These are phyloP conservation scores for Epichloe sylvatica DNA, from an alignment of 2,329 filamentous ascomycete species.

Conservation along the genomic window DNA sequence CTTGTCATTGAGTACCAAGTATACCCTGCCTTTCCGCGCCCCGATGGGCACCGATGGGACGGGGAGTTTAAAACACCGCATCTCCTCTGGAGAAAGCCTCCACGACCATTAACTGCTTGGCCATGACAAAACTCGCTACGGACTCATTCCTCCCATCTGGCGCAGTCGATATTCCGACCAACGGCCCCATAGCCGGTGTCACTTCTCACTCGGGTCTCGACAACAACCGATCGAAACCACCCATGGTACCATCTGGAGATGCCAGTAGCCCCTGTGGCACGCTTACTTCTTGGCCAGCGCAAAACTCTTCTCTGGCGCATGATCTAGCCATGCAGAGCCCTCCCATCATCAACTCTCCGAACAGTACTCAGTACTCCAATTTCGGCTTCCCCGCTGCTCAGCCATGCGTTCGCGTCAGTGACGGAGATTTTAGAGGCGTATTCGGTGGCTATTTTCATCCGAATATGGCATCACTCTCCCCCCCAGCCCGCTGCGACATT, in stretches of 20 bases:
- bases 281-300: background rate
- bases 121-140: conserved; percentile 27
- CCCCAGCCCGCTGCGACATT: conserved; percentile 4
- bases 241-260: background rate
- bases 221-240: background rate
- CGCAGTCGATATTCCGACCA: conserved; percentile 16
- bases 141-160: conserved; percentile 30
- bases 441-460: background rate
- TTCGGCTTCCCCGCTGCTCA: background rate
- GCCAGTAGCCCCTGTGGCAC: background rate
- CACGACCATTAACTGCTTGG: background rate
- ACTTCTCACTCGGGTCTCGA: conserved; percentile 4
- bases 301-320: background rate
- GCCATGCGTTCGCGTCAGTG: background rate
- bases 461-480: conserved; percentile 5
- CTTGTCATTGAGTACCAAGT: background rate
- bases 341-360: background rate
- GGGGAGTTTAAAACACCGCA: background rate
- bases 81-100: background rate
- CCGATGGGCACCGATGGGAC: background rate
- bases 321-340: background rate
- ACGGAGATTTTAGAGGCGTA: background rate
- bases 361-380: background rate
- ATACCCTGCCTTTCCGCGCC: background rate
- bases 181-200: conserved; percentile 10